These are phyloP conservation scores for Amphirosellinia nigrospora DNA, from an alignment of 495 filamentous ascomycete species.

Conservation along the genomic window DNA sequence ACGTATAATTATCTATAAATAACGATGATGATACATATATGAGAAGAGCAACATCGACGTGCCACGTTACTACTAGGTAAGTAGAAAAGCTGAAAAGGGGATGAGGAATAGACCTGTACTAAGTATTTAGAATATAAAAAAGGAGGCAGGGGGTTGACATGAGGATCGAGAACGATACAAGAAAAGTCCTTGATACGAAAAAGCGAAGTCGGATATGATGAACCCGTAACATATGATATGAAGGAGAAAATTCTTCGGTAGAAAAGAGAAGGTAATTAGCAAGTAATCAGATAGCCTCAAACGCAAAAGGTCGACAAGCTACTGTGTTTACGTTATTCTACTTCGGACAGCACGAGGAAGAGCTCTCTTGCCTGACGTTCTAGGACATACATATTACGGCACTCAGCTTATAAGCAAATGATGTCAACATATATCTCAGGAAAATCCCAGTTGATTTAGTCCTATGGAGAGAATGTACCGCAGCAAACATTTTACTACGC, in stretches of 20 bases:
- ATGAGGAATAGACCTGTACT: not conserved
- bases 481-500: not conserved
- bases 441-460: not conserved
- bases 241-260: not conserved
- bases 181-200: not conserved
- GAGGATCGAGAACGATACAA: too few relatives aligned
- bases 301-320: too few relatives aligned
- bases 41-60: too few relatives aligned
- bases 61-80: not conserved
- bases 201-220: not conserved
- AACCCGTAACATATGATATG: not conserved
- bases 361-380: not conserved
- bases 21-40: too few relatives aligned
- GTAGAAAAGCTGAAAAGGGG: not conserved
- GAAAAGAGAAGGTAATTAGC: not conserved
- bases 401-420: not conserved
- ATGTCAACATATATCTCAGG: not conserved
- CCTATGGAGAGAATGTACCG: conserved; percentile 1
- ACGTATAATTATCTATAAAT: too few relatives aligned
- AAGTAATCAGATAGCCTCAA: too few relatives aligned
- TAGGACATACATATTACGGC: not conserved
- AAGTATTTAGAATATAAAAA: not conserved
- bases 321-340: too few relatives aligned
- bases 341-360: not conserved
- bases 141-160: not conserved